phyloP scores from a whole-genome alignment of 305 asterid genomes.

The Euphrasia arctica region DNA sequence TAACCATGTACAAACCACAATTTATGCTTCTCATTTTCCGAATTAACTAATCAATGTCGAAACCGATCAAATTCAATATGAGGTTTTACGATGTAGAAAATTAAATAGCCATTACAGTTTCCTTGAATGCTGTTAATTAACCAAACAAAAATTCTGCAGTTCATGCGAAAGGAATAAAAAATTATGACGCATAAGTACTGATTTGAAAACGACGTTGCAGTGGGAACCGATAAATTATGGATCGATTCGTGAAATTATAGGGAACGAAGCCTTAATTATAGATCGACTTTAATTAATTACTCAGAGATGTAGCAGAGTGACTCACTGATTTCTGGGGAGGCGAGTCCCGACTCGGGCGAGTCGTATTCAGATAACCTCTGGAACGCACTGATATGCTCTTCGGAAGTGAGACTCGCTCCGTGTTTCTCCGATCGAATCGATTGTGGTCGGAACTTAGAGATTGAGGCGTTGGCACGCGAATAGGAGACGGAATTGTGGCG shows the following conservation, averaged over 20 bases:
- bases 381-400: conserved; percentile 62
- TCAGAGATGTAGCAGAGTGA: conserved; percentile 31
- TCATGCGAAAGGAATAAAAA: no score
- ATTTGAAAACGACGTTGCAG: neutral
- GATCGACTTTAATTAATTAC: conserved; percentile 28
- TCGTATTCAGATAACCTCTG: conserved; percentile 42
- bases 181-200: no score
- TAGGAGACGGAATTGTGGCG: conserved; percentile 19
- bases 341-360: conserved; percentile 22
- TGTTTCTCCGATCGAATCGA: conserved; percentile 28
- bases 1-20: neutral
- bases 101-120: no score
- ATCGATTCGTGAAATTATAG: neutral
- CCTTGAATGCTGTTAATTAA: neutral
- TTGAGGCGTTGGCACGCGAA: conserved; percentile 28
- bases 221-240: neutral
- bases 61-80: neutral
- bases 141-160: neutral
- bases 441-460: conserved; percentile 26
- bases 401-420: conserved; percentile 40
- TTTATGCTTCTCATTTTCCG: no score
- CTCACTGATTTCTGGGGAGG: conserved; percentile 26
- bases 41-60: neutral
- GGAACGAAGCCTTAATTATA: neutral
- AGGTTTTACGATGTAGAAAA: neutral